Conservation (phyloP, 2,329 filamentous ascomycete genomes). For the Atkinsonella hypoxylon region DNA sequence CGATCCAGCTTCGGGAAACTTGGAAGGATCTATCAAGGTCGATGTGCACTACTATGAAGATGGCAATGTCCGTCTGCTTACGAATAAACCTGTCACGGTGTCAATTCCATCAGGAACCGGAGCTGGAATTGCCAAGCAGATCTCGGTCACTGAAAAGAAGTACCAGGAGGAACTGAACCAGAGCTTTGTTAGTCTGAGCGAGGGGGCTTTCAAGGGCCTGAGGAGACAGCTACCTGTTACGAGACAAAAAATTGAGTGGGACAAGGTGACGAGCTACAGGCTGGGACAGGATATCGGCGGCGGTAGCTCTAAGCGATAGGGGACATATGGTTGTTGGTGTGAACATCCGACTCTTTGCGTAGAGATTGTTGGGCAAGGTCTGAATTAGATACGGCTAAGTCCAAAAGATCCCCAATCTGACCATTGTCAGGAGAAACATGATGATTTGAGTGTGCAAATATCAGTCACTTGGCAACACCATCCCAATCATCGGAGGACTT, state of each 20-base stretch:
- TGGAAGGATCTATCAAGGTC: slow-evolving; percentile 76
- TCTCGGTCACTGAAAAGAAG: slow-evolving; percentile 71
- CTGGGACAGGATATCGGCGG: slow-evolving; percentile 71
- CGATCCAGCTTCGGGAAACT: slow-evolving; percentile 51
- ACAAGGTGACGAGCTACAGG: slow-evolving; percentile 89
- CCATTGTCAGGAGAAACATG: not conserved
- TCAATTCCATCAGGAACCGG: slow-evolving; percentile 51
- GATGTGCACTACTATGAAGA: slow-evolving; percentile 99
- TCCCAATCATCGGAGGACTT: not conserved
- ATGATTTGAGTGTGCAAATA: not conserved
- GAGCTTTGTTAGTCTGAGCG: slow-evolving; percentile 77
- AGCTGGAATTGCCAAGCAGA: slow-evolving; percentile 62
- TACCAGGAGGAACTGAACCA: slow-evolving; percentile 95
- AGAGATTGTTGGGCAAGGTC: not conserved
- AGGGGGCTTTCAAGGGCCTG: slow-evolving; percentile 89
- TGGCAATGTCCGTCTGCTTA: slow-evolving; percentile 87
- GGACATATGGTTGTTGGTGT: not conserved
- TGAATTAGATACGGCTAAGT: not conserved
- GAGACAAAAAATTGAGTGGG: slow-evolving; percentile 98
- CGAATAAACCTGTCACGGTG: slow-evolving; percentile 61
- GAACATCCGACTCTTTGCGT: not conserved
- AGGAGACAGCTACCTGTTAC: slow-evolving; percentile 91
- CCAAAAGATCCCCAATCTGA: not conserved
- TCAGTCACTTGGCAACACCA: not conserved
- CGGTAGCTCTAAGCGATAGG: slow-evolving; percentile 44